A percentile compares a stretch with the other conserved stretches of the same genome.
Conservation (phyloP, 208 protist species). For the Phytomonas francai region DNA sequence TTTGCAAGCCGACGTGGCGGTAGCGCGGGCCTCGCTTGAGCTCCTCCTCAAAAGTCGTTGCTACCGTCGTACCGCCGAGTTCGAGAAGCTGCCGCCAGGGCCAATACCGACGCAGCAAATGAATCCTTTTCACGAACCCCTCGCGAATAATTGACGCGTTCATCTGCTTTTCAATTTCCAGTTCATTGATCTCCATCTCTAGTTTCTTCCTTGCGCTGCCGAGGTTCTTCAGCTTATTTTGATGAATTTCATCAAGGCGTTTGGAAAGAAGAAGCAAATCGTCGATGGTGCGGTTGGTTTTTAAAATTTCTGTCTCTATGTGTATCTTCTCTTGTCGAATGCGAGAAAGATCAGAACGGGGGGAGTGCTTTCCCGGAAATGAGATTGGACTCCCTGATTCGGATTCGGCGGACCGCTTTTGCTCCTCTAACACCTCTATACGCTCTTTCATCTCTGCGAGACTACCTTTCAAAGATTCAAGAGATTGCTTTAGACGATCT, state of each 20-base stretch:
- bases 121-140: conserved; percentile 65
- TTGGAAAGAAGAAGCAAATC: conserved; percentile 38
- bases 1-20: conserved; percentile 73
- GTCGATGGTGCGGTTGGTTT: conserved; percentile 39
- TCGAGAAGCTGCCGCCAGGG: conserved; percentile 79
- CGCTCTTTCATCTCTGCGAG: conserved; percentile 41
- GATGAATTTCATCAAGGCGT: conserved; percentile 42
- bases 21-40: conserved; percentile 73
- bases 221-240: conserved; percentile 23
- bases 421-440: conserved; percentile 11
- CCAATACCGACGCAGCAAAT: conserved; percentile 80
- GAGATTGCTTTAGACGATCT: conserved; percentile 43
- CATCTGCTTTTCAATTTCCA: conserved; percentile 19
- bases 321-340: conserved; percentile 41
- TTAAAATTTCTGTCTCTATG: conserved; percentile 43
- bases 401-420: not conserved
- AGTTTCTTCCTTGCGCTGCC: conserved; percentile 18
- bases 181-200: conserved; percentile 33
- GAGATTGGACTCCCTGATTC: not conserved
- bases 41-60: conserved; percentile 72
- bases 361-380: conserved; percentile 23
- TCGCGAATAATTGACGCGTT: conserved; percentile 49
- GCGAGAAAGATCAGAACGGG: conserved; percentile 46
- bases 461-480: conserved; percentile 34
- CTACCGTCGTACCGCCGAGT: conserved; percentile 66